Evolutionary conservation across 495 filamentous ascomycete species (phyloP).

Genomic region (Penicillium cataractarum): DNA sequence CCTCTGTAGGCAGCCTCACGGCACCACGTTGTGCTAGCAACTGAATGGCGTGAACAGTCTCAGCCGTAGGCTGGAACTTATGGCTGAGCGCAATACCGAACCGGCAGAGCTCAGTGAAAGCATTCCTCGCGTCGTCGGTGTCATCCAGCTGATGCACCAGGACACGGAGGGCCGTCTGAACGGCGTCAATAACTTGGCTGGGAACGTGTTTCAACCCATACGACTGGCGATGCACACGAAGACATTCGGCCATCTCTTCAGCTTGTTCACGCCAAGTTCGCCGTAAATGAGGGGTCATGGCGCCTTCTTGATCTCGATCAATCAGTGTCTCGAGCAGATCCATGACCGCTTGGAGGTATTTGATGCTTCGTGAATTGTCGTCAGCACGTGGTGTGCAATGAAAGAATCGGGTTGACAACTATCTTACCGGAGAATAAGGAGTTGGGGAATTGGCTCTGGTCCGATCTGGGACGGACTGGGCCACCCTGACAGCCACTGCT

Average conservation of each 20-base stretch:
- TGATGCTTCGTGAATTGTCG: slow-evolving; percentile 30
- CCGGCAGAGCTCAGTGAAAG: slow-evolving; percentile 41
- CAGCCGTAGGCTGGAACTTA: slow-evolving; percentile 32
- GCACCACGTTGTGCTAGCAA: slow-evolving; percentile 17
- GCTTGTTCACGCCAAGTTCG: slow-evolving; percentile 28
- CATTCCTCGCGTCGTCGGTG: slow-evolving; percentile 25
- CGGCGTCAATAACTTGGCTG: slow-evolving; percentile 37
- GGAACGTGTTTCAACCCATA: slow-evolving; percentile 43
- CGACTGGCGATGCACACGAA: slow-evolving; percentile 33
- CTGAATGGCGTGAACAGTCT: slow-evolving; percentile 32
- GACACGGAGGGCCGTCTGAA: slow-evolving; percentile 31
- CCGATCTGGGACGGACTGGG: slow-evolving; percentile 26
- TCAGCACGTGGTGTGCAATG: slow-evolving; percentile 15
- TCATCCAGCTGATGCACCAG: slow-evolving; percentile 30
- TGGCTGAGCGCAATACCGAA: slow-evolving; percentile 34
- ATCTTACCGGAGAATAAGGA: slow-evolving; percentile 45
- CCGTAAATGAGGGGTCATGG: slow-evolving; percentile 16
- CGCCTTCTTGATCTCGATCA: slow-evolving; percentile 19
- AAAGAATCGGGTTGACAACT: neutral
- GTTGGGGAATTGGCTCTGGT: slow-evolving; percentile 36
- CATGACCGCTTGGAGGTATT: slow-evolving; percentile 33
- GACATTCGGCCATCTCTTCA: slow-evolving; percentile 36
- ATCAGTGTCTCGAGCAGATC: slow-evolving; percentile 30
- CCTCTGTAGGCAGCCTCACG: slow-evolving; percentile 35
- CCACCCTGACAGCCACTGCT: slow-evolving; percentile 32